Percentiles rank a stretch among this genome's conserved stretches.
These are phyloP conservation scores for Keithomyces neogunnii DNA, from an alignment of 2,329 filamentous ascomycete genomes.

Conservation along the genomic window DNA sequence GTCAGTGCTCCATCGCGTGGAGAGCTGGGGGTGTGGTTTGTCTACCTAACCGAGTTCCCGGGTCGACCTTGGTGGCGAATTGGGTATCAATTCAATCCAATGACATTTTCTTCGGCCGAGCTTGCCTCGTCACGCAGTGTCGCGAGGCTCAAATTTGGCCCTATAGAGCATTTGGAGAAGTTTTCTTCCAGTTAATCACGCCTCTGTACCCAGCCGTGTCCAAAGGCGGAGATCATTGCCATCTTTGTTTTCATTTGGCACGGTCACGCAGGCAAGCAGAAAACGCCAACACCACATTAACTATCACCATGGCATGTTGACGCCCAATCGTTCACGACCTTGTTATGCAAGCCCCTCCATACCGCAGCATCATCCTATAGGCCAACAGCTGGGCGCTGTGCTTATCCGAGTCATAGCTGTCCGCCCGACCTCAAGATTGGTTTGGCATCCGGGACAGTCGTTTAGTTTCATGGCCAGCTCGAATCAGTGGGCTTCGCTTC, in stretches of 20 bases:
- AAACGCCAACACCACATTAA: not conserved
- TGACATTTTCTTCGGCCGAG: not conserved
- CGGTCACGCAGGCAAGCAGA: not conserved
- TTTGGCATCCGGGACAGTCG: no score
- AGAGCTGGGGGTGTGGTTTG: not conserved
- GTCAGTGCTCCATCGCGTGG: not conserved
- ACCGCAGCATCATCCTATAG: not conserved
- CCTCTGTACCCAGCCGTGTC: not conserved
- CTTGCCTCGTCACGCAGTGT: not conserved
- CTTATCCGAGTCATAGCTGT: slow-evolving; percentile 1
- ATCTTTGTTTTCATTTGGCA: not conserved
- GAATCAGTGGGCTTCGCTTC: not conserved
- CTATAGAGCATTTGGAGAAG: not conserved
- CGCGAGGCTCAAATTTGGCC: not conserved
- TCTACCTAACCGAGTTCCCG: not conserved
- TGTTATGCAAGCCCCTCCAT: slow-evolving; percentile 2
- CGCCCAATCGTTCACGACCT: slow-evolving; percentile 2
- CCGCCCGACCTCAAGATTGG: not conserved
- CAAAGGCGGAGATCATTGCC: not conserved
- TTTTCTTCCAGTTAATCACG: not conserved
- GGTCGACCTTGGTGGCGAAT: slow-evolving; percentile 5
- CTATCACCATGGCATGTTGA: slow-evolving; percentile 1
- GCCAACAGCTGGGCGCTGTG: not conserved
- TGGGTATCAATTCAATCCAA: slow-evolving; percentile 4
- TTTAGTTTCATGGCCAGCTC: not conserved